Conservation (phyloP, 768 basidiomycete species). For the Mycena chlorophos region DNA sequence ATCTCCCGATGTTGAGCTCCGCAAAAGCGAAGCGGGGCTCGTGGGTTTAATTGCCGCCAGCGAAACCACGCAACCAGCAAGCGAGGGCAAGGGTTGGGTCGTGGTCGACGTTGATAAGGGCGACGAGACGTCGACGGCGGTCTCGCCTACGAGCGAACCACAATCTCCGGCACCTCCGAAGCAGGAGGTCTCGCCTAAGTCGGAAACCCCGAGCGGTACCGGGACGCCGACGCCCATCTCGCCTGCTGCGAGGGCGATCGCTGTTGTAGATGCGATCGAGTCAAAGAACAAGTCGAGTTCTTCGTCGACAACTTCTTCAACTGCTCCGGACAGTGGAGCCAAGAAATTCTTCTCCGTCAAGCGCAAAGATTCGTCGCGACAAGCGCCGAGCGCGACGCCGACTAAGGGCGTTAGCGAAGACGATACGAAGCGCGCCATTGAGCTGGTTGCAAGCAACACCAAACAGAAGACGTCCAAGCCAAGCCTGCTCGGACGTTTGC, state of each 20-base stretch:
- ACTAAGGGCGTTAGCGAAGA: slow-evolving; percentile 12
- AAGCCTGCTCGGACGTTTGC: slow-evolving; percentile 35
- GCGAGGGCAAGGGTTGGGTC: slow-evolving; percentile 59
- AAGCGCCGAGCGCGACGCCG: not conserved
- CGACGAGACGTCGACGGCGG: slow-evolving; percentile 26
- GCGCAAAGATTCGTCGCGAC: slow-evolving; percentile 33
- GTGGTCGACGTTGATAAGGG: slow-evolving; percentile 59
- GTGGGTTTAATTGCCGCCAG: slow-evolving; percentile 49
- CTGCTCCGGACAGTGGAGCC: slow-evolving; percentile 26
- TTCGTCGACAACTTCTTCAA: slow-evolving; percentile 19
- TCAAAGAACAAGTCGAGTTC: slow-evolving; percentile 41
- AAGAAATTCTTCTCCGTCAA: slow-evolving; percentile 41
- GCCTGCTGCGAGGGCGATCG: slow-evolving; percentile 62
- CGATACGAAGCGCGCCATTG: slow-evolving; percentile 24
- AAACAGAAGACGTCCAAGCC: slow-evolving; percentile 27
- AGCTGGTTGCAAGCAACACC: slow-evolving; percentile 12
- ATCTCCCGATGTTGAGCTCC: slow-evolving; percentile 40
- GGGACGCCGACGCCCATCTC: slow-evolving; percentile 31
- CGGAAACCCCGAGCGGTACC: slow-evolving; percentile 5
- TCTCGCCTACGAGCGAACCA: slow-evolving; percentile 27
- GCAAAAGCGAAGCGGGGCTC: slow-evolving; percentile 66
- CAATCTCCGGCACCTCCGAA: slow-evolving; percentile 26
- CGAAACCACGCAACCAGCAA: slow-evolving; percentile 29
- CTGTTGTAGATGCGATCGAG: slow-evolving; percentile 58
- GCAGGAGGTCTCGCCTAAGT: slow-evolving; percentile 2